Evolutionary conservation across 805 yeast species (phyloP).

Genomic region (Suhomyces vadensis): DNA sequence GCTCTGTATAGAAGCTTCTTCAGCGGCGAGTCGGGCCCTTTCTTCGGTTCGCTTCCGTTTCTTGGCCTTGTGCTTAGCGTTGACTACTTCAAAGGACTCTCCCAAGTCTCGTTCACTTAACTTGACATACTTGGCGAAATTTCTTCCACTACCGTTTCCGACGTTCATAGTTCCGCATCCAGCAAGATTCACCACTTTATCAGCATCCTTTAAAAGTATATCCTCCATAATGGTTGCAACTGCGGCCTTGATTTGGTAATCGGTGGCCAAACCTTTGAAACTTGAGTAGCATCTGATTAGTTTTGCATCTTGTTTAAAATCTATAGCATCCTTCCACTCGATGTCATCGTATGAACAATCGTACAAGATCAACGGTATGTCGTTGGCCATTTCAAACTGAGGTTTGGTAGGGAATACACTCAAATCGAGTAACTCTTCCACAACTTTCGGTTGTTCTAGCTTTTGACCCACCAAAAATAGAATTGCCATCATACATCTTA

Average conservation of each 20-base stretch:
- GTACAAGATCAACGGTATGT: slow-evolving; percentile 79
- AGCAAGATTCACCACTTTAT: slow-evolving; percentile 12
- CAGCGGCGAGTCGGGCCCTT: not conserved
- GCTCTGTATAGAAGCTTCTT: not conserved
- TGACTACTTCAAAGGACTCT: slow-evolving; percentile 69
- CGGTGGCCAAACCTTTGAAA: slow-evolving; percentile 54
- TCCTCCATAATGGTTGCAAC: slow-evolving; percentile 52
- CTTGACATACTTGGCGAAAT: slow-evolving; percentile 57
- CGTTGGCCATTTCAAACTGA: slow-evolving; percentile 84
- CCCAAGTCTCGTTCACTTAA: slow-evolving; percentile 55
- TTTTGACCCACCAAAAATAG: slow-evolving; percentile 79
- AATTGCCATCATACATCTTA: slow-evolving; percentile 89
- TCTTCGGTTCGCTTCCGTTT: slow-evolving; percentile 26
- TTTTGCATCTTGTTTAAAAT: slow-evolving; percentile 31
- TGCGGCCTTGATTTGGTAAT: slow-evolving; percentile 56
- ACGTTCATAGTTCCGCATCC: slow-evolving; percentile 47
- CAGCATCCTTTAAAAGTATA: slow-evolving; percentile 23
- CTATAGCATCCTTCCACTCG: slow-evolving; percentile 56
- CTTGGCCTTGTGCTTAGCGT: slow-evolving; percentile 55
- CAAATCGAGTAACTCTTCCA: slow-evolving; percentile 60
- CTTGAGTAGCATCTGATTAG: slow-evolving; percentile 42
- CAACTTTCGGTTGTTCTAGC: slow-evolving; percentile 59
- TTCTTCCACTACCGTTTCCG: slow-evolving; percentile 80
- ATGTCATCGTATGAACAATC: slow-evolving; percentile 77
- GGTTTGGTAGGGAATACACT: slow-evolving; percentile 67